Conservation (phyloP, 2,329 filamentous ascomycete species). For the Venturia oleaginea region DNA sequence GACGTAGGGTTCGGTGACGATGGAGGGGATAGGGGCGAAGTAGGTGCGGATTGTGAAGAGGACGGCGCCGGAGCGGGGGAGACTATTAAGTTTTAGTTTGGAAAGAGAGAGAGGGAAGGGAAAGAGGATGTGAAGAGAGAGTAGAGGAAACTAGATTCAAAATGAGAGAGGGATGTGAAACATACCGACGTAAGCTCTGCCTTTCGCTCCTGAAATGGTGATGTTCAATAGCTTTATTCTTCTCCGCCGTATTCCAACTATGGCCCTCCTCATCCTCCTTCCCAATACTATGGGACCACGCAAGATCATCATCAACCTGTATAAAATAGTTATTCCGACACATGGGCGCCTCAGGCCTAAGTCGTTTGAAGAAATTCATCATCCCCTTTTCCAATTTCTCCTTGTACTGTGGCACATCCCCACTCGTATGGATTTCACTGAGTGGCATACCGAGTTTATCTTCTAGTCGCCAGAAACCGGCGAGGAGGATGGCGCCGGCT, state of each 20-base stretch:
- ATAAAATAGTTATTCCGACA: constrained; percentile 78
- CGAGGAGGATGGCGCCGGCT: constrained; percentile 64
- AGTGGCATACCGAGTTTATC: constrained; percentile 77
- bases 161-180: not conserved
- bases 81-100: constrained; percentile 39
- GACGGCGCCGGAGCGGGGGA: constrained; percentile 37
- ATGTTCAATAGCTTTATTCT: constrained; percentile 60
- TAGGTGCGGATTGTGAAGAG: constrained; percentile 76
- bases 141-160: no score
- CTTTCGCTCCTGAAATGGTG: constrained; percentile 72
- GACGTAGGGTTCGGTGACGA: constrained; percentile 64
- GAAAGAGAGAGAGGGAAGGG: no score
- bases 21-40: constrained; percentile 60
- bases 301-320: constrained; percentile 68
- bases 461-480: constrained; percentile 74
- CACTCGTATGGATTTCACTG: constrained; percentile 69
- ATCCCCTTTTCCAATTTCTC: constrained; percentile 68
- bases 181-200: constrained; percentile 54
- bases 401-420: constrained; percentile 63
- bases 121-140: not conserved
- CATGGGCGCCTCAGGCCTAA: constrained; percentile 59
- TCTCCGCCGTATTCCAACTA: constrained; percentile 68
- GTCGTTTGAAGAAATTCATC: constrained; percentile 68
- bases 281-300: constrained; percentile 72
- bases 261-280: constrained; percentile 55